phyloP scores from a whole-genome alignment of 805 yeast genomes.

The Myxozyma sirexii region DNA sequence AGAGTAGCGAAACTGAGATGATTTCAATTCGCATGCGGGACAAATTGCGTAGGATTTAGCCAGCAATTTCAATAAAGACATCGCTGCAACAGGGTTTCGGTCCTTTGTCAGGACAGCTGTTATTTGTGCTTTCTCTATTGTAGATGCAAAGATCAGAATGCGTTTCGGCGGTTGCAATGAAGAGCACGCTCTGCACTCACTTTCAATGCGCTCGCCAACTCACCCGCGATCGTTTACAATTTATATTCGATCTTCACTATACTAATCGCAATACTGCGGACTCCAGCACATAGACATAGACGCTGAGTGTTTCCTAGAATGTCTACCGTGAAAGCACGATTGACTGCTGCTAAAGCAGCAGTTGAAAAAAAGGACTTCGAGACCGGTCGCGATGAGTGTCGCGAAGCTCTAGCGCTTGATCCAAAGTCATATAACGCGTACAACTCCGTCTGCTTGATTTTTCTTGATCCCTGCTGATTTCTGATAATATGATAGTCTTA shows the following conservation, averaged over 20 bases:
- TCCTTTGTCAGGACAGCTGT: too few species aligned
- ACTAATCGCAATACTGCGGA: too few species aligned
- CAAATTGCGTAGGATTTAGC: not conserved
- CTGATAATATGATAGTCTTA: conserved; percentile 14
- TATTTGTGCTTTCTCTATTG: too few species aligned
- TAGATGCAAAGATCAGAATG: too few species aligned
- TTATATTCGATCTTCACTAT: too few species aligned
- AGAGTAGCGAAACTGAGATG: not conserved
- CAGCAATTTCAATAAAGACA: too few species aligned
- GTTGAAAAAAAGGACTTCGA: conserved; percentile 58
- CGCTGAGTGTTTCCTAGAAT: not conserved
- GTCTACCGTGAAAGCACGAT: conserved; percentile 18
- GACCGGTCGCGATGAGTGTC: conserved; percentile 58
- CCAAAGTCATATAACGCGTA: conserved; percentile 63
- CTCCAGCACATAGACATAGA: not conserved
- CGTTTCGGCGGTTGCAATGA: too few species aligned
- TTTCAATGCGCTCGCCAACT: too few species aligned
- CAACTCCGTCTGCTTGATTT: conserved; percentile 40
- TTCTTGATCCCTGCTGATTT: not conserved
- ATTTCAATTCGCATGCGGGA: not conserved
- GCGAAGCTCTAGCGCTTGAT: conserved; percentile 60
- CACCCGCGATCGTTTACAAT: too few species aligned
- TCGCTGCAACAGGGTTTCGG: too few species aligned
- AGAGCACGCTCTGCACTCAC: too few species aligned
- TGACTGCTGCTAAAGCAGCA: conserved; percentile 38